Evolutionary conservation across 176 grass and related monocot genomes (phyloP), one percentile per base, ranked within the genome.

Genomic region (Oryza meyeriana): DNA sequence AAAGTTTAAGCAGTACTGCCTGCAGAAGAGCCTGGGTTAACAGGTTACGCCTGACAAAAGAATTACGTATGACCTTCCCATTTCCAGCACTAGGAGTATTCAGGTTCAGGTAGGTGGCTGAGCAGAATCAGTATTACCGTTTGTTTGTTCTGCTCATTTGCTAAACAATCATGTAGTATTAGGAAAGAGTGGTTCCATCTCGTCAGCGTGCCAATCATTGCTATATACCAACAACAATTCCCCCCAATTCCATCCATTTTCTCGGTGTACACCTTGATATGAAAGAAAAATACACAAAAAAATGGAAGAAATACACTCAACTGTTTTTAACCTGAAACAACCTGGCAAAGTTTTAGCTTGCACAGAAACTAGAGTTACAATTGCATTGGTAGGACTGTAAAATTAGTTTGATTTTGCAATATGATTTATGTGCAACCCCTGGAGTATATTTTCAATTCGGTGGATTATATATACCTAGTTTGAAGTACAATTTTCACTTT

Each of bases 141-240:
- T 30, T 52, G 2, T 47, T 80, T 52, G 2, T 47, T 80, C 36
- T 55, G 27, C 28, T 55, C 42, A 13, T 0, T 2, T 25, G 52
- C 64, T 85, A 71, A 89, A 79, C 35, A 79, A 74, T 59, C 55
- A 59, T 25, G 55, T 55, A 68, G 55, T 55, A 68, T 40, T 75
- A 17, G 58, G 52, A 58, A 58, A 38, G 29, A 33, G 47, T 24
- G 5, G 74, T 70, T 62, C 18, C 36, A 14, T 48, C 20, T 36
- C 17, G 24, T 59, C 36, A 12, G 57, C 32, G 29, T 24, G 36
- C 65, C 72, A 86, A 86, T 73, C 72, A 85, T 85, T 58, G 64
- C 42, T 14, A 3, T 65, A 76, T 9, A 35, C 55, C 45, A 75
- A 34, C n/a, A 71, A 71, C 33, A 12, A 17, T 71, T 34, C 69